Base-by-base conservation (phyloP, 192 early-diverging fungal species). In the Mortierella claussenii region DNA sequence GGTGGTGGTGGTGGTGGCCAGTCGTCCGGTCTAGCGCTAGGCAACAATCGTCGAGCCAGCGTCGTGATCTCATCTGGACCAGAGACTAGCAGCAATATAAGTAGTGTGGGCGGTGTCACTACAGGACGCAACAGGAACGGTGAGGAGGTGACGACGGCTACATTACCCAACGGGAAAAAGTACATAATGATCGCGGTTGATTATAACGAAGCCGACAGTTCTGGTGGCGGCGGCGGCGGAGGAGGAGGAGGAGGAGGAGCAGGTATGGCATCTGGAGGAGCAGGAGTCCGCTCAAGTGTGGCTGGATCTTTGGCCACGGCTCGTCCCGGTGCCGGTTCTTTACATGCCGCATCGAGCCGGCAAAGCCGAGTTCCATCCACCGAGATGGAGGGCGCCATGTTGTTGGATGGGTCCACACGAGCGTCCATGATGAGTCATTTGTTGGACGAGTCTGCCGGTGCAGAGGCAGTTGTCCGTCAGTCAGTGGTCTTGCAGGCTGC, bases 101-200 rank as follows among this genome's bases (percentile, higher is more conserved):
- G 52, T 32, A 56, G 30, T 1, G 32, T 20, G 21, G 67, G 63
- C 33, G 32, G 62, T 0, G 30, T 55, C 0, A 42, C 28, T 2
- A 60, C 34, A 28, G 63, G 63, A 13, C 57, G 28, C 23, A 45
- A 45, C 49, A 53, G 49, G 28, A 65, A 49, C 44, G 37, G 40
- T 1, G 63, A 55, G 6, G 55, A 59, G 17, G 45, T 59, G 23
- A 56, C 58, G 10, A 62, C 57, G 1, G 57, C 56, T 9, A 67
- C 63, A 2, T 31, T 66, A 18, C 56, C 64, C 8, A 67, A 62
- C 28, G 63, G 63, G 3, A 66, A 67, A 56, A 76, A 76, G 44
- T 76, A 67, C 54, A 55, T 76, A 32, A 76, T 76, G 73, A 76
- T 76, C 23, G 64, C 73, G 0, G 64, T 76, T 28, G 64, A 76